Conservation (phyloP, 768 basidiomycete species). For the Serpula lacrymans region DNA sequence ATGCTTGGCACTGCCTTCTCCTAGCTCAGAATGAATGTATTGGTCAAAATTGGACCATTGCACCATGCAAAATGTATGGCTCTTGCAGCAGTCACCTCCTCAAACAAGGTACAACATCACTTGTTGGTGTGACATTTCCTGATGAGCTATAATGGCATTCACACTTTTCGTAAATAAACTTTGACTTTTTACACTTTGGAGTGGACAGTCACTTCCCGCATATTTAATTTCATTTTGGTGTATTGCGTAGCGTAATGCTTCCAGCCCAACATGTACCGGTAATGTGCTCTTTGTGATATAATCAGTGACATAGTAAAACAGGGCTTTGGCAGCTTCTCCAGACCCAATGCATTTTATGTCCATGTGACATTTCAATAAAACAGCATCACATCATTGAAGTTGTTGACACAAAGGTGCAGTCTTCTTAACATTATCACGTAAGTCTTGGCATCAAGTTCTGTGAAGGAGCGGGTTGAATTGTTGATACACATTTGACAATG, state of each 20-base stretch:
- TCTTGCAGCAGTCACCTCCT: slow-evolving; percentile 13
- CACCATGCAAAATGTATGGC: no score
- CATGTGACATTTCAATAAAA: no score
- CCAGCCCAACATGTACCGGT: slow-evolving; percentile 15
- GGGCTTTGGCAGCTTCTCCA: slow-evolving; percentile 31
- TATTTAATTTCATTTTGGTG: background rate
- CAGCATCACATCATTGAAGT: no score
- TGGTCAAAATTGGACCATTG: no score
- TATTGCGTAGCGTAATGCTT: slow-evolving; percentile 10
- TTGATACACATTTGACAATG: background rate
- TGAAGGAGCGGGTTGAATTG: background rate
- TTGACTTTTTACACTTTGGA: background rate
- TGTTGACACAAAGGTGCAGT: background rate
- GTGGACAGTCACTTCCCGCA: background rate
- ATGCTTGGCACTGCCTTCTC: no score
- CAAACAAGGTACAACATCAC: slow-evolving; percentile 21
- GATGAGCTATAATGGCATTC: slow-evolving; percentile 16
- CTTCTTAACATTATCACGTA: background rate
- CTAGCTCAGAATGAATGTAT: no score
- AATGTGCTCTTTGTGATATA: slow-evolving; percentile 32
- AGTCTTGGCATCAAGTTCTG: background rate
- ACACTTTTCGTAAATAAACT: slow-evolving; percentile 5
- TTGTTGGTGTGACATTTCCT: slow-evolving; percentile 25
- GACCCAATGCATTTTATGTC: slow-evolving; percentile 46
- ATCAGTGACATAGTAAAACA: slow-evolving; percentile 33